Conservation (phyloP, 2,329 filamentous ascomycete genomes). For the Cladosporium sp. region DNA sequence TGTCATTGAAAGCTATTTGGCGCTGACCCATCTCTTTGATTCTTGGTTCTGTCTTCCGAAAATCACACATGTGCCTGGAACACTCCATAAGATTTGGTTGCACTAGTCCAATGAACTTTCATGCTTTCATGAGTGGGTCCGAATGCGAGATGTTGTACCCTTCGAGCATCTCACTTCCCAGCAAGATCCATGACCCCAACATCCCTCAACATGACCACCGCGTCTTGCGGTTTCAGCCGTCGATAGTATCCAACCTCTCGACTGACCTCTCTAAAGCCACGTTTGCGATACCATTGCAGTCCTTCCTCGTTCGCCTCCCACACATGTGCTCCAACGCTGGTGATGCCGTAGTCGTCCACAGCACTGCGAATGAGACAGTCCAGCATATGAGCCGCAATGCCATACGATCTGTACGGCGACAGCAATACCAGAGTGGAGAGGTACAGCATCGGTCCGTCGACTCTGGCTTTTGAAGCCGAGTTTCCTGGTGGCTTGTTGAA, state of each 20-base stretch:
- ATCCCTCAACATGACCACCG: constrained; percentile 53
- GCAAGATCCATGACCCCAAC: constrained; percentile 37
- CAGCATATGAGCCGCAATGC: constrained; percentile 60
- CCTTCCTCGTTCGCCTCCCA: constrained; percentile 65
- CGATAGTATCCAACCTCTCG: constrained; percentile 61
- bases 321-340: constrained; percentile 62
- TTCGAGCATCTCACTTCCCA: neutral
- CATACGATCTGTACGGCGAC: constrained; percentile 60
- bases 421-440: constrained; percentile 63
- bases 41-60: too few relatives aligned
- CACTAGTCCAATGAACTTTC: too few relatives aligned
- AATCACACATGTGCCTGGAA: too few relatives aligned
- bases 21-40: too few relatives aligned
- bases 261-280: constrained; percentile 57
- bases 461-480: neutral
- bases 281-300: constrained; percentile 61
- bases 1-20: too few relatives aligned
- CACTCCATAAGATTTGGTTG: too few relatives aligned
- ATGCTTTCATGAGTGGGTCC: too few relatives aligned
- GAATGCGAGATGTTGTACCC: too few relatives aligned
- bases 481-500: constrained; percentile 34
- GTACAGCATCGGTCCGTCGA: constrained; percentile 51
- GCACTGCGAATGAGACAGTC: constrained; percentile 38
- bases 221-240: constrained; percentile 58
- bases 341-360: constrained; percentile 53